Base-by-base conservation (phyloP, 1,284 basidiomycete species). In the Pseudozyma thailandica region DNA sequence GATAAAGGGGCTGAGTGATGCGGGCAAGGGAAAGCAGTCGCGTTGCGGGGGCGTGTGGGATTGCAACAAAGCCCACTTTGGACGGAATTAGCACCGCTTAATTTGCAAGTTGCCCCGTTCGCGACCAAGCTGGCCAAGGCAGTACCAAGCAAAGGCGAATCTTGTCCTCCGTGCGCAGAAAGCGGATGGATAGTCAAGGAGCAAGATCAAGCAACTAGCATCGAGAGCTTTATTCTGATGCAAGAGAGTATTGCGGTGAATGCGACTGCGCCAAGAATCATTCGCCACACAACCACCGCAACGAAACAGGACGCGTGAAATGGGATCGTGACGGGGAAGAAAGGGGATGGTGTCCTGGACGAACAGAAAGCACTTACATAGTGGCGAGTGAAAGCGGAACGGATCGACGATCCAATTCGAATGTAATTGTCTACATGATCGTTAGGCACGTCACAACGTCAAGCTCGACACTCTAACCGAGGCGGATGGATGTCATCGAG, bases 81-180 rank as follows among this genome's bases (percentile, higher is more conserved):
- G 31, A 53, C 33, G 43, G 50, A 53, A 45, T 27, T 37, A 42
- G 46, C 43, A 48, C 26, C 23, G 23, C 16, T 38, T n/a, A 31
- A 31, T 39, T 59, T 54, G 56, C 49, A 45, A 60, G 52, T 59
- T 56, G 63, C 49, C 63, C 56, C 63, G 63, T 66, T 59, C 57
- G 57, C 56, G 52, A 37, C 28, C 26, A 25, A 13, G 15, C 16
- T 25, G 21, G 18, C 23, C 23, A 18, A 48, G 27, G 23, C 16
- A 13, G 23, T 10, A 16, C 6, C 25, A n/a, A n/a, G n/a, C n/a
- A n/a, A n/a, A n/a, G n/a, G n/a, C n/a, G n/a, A n/a, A n/a, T n/a
- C n/a, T n/a, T n/a, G n/a, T n/a, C n/a, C n/a, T n/a, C n/a, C n/a
- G n/a, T n/a, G n/a, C n/a, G n/a, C n/a, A n/a, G n/a, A n/a, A n/a